Evolutionary conservation across 441 rosid species (phyloP), one percentile per base, ranked within the genome.

Genomic region (Pelargonium cotyledonis): DNA sequence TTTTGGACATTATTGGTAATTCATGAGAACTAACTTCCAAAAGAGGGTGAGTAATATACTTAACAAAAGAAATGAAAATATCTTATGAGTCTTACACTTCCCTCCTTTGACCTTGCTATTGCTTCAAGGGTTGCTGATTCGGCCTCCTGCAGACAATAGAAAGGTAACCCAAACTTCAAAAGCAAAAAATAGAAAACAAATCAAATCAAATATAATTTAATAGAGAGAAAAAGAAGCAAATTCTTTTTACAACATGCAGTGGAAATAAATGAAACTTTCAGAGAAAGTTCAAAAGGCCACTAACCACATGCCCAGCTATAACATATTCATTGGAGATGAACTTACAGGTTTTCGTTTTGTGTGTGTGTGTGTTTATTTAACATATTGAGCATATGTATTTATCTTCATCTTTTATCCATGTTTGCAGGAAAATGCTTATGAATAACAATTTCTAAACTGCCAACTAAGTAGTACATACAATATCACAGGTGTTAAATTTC

Each of bases 101-200:
- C 96, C 72, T 68, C 77, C 86, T 85, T 95, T 57, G 97, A 87
- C 82, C 87, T 88, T 44, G 91, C 82, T 63, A 78, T 83, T 71
- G 97, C 97, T 78, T 92, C 98, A 76, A 95, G 84, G 40, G 93
- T 90, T 71, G 98, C 95, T 70, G 88, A 82, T 84, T 92, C 97
- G 72, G 89, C 86, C 80, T 95, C 99, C 99, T 92, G 82, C 80
- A 82, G 46, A 63, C 26, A 66, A 76, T 31, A 68, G 29, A 67
- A 58, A 35, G 10, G 61, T 1, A 23, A 7, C 31, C 12, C 21
- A 7, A 21, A 16, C 26, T 40, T 40, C 44, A 40, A 40, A 19
- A 16, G 16, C 18, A 19, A 58, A 19, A 19, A 18, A 12, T 58
- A 58, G 2, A 6, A 58, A 58, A 58, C 63, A 21, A 8, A 58